phyloP scores from a whole-genome alignment of 768 basidiomycete species.

The Termitomyces sp. region DNA sequence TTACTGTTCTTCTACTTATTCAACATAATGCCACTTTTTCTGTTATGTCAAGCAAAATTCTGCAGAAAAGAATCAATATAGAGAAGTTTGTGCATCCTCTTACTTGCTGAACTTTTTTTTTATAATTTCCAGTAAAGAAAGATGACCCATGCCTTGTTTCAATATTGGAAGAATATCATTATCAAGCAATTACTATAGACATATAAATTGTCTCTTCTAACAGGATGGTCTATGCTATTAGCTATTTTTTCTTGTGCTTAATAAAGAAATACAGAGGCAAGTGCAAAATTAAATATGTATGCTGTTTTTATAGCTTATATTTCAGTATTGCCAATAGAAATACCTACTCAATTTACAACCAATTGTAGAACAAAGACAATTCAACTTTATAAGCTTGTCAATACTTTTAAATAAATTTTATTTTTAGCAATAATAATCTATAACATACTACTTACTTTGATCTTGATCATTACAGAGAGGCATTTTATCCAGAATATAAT shows the following conservation, averaged over 20 bases:
- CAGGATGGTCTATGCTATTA: conserved; percentile 16
- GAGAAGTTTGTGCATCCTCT: background rate
- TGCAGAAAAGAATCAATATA: background rate
- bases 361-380: conserved; percentile 12
- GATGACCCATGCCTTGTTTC: background rate
- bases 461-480: background rate
- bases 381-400: conserved; percentile 11
- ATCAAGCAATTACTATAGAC: background rate
- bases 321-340: conserved; percentile 3
- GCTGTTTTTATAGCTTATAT: background rate
- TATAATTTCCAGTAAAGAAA: background rate
- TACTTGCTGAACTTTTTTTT: background rate
- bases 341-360: conserved; percentile 13
- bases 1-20: background rate
- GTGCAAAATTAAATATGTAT: no score
- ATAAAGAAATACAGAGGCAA: conserved; percentile 15
- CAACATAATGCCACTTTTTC: background rate
- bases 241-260: conserved; percentile 21
- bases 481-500: background rate
- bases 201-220: conserved; percentile 22
- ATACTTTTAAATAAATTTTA: background rate
- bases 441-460: no score
- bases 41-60: background rate
- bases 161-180: background rate
- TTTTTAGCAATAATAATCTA: no score